Evolutionary conservation across 139 green algal genomes (phyloP).

Genomic region (Tetradesmus lagerheimii): DNA sequence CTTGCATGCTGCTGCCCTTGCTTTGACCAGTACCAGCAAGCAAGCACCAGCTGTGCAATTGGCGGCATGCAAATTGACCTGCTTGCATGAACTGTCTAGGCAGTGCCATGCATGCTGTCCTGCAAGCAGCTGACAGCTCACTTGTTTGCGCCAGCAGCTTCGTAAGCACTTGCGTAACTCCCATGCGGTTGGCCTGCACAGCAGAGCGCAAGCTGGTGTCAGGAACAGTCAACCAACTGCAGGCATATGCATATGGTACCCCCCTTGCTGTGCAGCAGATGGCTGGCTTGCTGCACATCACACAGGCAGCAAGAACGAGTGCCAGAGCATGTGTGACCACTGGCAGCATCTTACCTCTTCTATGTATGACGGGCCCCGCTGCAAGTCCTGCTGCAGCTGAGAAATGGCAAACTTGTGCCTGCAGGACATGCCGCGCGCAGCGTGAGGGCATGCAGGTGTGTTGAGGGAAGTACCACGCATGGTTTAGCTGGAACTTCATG

Average conservation of each 20-base stretch:
- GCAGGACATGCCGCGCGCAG: neutral
- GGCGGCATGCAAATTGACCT: neutral
- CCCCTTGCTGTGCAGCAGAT: neutral
- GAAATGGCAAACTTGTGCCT: conserved; percentile 59
- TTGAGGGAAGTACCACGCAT: neutral
- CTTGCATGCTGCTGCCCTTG: conserved; percentile 5
- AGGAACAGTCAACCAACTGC: neutral
- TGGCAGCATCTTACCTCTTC: conserved; percentile 50
- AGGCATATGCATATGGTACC: no score
- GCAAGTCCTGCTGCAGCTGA: conserved; percentile 51
- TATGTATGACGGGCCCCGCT: conserved; percentile 44
- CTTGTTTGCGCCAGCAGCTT: conserved; percentile 40
- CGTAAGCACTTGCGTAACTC: neutral
- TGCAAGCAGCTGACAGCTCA: neutral
- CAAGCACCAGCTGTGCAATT: no score
- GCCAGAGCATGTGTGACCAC: no score
- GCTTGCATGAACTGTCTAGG: neutral
- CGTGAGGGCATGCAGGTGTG: neutral
- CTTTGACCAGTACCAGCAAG: neutral
- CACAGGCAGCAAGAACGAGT: neutral
- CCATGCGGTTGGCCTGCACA: conserved; percentile 13
- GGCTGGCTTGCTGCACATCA: neutral
- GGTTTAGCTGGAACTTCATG: neutral
- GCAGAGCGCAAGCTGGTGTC: neutral
- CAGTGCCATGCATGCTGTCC: neutral